Base-by-base conservation (phyloP, 2,329 filamentous ascomycete species). In the Talaromyces sp. region DNA sequence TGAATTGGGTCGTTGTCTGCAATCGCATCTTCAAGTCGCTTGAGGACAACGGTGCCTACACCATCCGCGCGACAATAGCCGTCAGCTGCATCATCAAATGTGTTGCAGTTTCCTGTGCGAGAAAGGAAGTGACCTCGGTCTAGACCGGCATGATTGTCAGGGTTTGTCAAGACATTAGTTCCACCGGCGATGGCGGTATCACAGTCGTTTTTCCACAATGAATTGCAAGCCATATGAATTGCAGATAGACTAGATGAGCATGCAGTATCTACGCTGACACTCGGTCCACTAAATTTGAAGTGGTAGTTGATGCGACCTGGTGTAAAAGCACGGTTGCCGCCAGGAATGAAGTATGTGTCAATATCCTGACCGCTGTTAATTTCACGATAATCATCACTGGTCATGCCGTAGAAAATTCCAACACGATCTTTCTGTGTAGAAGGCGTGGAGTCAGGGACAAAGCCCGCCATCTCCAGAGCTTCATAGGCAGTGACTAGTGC, bases 111-210 rank as follows among this genome's bases (percentile, higher is more conserved):
- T 0, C 83, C 81, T 9, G 68, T 72, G 9, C 67, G 66, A 31
- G 74, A 73, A 6, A 75, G 66, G 57, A 76, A 76, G 54, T 74
- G 70, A 3, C 73, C 73, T 68, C 89, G 86, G 73, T 87, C 89
- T 1, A 93, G 81, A 69, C 89, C 90, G 6, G 89, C 84, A 77
- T 90, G 92, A 80, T 89, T 90, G 75, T 93, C 90, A 0, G 90
- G 88, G 76, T 92, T 92, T 57, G 90, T 93, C 77, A 93, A 83
- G 11, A 76, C 60, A 63, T 91, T 93, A n/a, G 90, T 80, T 67
- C 92, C 92, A 65, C 92, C 91, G 2, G 90, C 89, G 39, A 93
- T 87, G 1, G 90, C 91, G 7, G 89, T 93, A 73, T 95, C 91
- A 66, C 88, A 90, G 69, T 95, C 91, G 56, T 87, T 86, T 8